These are phyloP conservation scores for Wickerhamomyces queroliae DNA, from an alignment of 805 yeast species.

Conservation along the genomic window DNA sequence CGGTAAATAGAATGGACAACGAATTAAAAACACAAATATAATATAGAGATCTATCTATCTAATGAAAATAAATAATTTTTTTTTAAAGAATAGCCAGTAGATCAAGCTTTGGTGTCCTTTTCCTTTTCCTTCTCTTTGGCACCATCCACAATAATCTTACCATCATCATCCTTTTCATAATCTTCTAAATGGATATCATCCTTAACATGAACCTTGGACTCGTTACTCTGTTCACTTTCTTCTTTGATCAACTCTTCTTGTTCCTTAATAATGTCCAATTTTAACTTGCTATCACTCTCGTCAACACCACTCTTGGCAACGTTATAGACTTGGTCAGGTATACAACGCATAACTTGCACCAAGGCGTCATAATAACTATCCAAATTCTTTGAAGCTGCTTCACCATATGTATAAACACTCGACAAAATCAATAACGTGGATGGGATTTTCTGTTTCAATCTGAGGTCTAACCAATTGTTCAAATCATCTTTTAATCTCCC, in stretches of 20 bases:
- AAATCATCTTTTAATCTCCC: slow-evolving; percentile 79
- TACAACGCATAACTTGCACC: slow-evolving; percentile 76
- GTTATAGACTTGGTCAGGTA: slow-evolving; percentile 94
- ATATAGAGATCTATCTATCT: too few relatives aligned
- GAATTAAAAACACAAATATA: too few relatives aligned
- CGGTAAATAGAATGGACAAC: too few relatives aligned
- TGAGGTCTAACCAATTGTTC: slow-evolving; percentile 81
- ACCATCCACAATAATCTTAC: too few relatives aligned
- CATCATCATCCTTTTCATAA: slow-evolving; percentile 23
- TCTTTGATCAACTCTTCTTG: slow-evolving; percentile 81
- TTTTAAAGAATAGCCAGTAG: too few relatives aligned
- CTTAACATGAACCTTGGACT: slow-evolving; percentile 19
- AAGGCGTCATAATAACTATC: slow-evolving; percentile 78
- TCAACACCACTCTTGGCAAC: slow-evolving; percentile 88
- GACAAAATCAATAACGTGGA: slow-evolving; percentile 82
- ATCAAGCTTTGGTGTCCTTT: neutral
- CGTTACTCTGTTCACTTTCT: slow-evolving; percentile 73
- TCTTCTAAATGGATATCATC: slow-evolving; percentile 35
- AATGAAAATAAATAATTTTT: too few relatives aligned
- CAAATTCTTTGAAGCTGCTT: slow-evolving; percentile 42
- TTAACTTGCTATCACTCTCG: slow-evolving; percentile 52
- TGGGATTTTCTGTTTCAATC: slow-evolving; percentile 87
- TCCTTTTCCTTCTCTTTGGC: neutral
- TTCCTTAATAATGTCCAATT: slow-evolving; percentile 68
- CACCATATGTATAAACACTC: slow-evolving; percentile 85